Evolutionary conservation across 441 rosid species (phyloP), one percentile per base, ranked within the genome.

Genomic region (Geranium incanum): DNA sequence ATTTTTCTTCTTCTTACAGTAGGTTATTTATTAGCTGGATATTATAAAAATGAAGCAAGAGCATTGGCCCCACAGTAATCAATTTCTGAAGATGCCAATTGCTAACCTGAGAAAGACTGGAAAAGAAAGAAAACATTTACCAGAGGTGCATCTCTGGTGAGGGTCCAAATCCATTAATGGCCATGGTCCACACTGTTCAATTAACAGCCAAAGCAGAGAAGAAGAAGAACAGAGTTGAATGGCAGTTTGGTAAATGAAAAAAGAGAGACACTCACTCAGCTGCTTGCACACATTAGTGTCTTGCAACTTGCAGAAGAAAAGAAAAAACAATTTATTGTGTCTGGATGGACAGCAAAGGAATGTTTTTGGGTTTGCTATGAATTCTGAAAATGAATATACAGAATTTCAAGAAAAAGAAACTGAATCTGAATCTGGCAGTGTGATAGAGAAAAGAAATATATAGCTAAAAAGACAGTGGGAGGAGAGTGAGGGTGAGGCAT

Each of bases 401-500:
- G 55, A 45, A 45, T 11, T 45, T n/a, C 55, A 12, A 45, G 55
- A 1, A 45, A 45, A 45, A 45, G 43, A 39, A 45, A 45, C 52
- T 52, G 69, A 33, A 76, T 55, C 52, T 52, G 69, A 33, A 76
- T 55, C 69, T 21, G 41, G 33, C 9, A 18, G 36, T 37, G 50
- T 55, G 68, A 67, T 19, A 38, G 23, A 72, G 64, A 59, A 67
- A 69, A 60, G 75, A 23, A 38, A 36, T 21, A 59, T 6, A 59
- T 6, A 19, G 64, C 33, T 59, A 23, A 15, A 19, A 60, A 75
- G 65, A 23, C 33, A 28, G 33, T 28, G 33, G 28, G 59, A 72
- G 63, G 38, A 68, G 77, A 78, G 78, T 80, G 76, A 72, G 76
- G 76, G 75, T 65, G 52, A 36, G 33, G 37, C 57, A 71, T 41